Evolutionary conservation across 2,329 filamentous ascomycete species (phyloP), one percentile per base, ranked within the genome.

Genomic region (Cercospora nicotianae): DNA sequence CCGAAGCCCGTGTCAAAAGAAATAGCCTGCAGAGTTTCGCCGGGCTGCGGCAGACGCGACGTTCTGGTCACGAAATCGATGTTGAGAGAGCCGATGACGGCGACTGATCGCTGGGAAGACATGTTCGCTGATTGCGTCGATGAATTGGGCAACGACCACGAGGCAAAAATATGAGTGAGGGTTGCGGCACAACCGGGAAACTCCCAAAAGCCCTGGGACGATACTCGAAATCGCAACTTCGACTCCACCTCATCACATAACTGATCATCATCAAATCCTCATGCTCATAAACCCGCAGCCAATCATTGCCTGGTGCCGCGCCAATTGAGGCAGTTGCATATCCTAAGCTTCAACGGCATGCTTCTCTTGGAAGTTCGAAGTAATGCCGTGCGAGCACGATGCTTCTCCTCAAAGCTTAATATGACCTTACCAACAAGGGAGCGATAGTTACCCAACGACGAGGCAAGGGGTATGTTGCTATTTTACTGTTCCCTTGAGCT

Each of bases 51-150:
- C 70, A 97, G 88, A 70, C 94, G 92, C 5, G 92, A 85, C 36
- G 95, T 95, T 75, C 92, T 89, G 48, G 93, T 94, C 70, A 97
- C 92, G 71, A 98, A 89, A 82, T 99, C 94, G 78, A 92, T 92
- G 82, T 98, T 98, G 69, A 99, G 89, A 36, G 94, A 98, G 74
- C 94, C 94, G 73, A 98, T 89, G 70, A 97, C 87, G 70, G 91
- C 90, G 79, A 98, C 67, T n/a, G 62, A 67, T 33, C 57, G 53
- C 20, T 61, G 60, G 18, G 63, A 39, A 20, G 59, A 6, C 68
- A 70, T 70, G 10, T 13, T 33, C 23, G 10, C 10, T 10, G 33
- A 33, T 33, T 12, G n/a, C 12, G 33, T 39, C 9, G 62, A 31
- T 30, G 62, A 9, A 36, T 59, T 20, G 30, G 30, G 9, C 20